Evolutionary conservation across 1,139 yeast genomes (phyloP).

Genomic region (Geotrichum australiense): DNA sequence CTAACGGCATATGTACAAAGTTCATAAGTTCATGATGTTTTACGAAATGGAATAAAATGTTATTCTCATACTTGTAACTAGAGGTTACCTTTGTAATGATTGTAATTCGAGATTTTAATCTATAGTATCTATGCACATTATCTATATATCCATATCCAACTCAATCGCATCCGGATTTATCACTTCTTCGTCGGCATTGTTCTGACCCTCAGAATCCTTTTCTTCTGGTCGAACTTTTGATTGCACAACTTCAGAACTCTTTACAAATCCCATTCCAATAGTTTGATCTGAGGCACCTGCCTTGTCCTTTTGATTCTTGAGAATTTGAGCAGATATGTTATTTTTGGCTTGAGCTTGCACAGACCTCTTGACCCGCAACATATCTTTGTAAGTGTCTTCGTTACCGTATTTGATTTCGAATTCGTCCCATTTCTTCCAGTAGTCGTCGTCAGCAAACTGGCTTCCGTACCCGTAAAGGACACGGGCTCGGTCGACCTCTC

Average conservation of each 20-base stretch:
- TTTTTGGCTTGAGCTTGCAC: slow-evolving; percentile 39
- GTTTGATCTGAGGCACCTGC: slow-evolving; percentile 14
- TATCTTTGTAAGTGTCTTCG: slow-evolving; percentile 65
- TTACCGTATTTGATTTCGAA: slow-evolving; percentile 69
- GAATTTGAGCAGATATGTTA: slow-evolving; percentile 30
- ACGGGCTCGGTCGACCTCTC: slow-evolving; percentile 54
- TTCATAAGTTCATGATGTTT: too few relatives aligned
- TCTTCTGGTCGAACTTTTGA: slow-evolving; percentile 15
- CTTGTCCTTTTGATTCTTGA: slow-evolving; percentile 17
- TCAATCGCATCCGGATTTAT: slow-evolving; percentile 70
- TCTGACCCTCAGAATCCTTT: slow-evolving; percentile 15
- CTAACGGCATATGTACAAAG: too few relatives aligned
- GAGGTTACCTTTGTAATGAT: too few relatives aligned
- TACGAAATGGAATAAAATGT: too few relatives aligned
- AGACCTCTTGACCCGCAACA: slow-evolving; percentile 59
- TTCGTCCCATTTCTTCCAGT: slow-evolving; percentile 63
- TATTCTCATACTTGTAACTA: too few relatives aligned
- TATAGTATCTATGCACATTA: too few relatives aligned
- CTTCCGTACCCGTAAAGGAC: slow-evolving; percentile 47
- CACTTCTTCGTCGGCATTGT: slow-evolving; percentile 19
- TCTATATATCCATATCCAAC: slow-evolving; percentile 47
- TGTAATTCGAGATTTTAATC: too few relatives aligned
- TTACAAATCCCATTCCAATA: slow-evolving; percentile 49
- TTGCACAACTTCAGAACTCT: slow-evolving; percentile 25
- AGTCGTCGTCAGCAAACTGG: slow-evolving; percentile 42